Conservation (phyloP, 177 flowering plant species). For the Vitis hybrid region DNA sequence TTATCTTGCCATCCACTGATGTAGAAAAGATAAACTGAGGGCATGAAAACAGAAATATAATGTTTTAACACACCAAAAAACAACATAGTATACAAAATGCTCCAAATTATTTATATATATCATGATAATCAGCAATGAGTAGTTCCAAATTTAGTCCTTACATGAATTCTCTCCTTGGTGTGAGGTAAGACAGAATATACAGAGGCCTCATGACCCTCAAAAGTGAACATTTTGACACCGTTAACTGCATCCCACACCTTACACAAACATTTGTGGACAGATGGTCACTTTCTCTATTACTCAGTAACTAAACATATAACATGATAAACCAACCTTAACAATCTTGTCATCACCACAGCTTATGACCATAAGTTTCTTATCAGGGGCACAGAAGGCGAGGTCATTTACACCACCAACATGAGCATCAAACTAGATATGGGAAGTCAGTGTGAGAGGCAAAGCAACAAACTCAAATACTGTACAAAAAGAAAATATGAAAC, state of each 20-base stretch:
- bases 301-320: neutral
- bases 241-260: constrained; percentile 55
- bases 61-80: neutral
- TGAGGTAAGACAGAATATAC: constrained; percentile 55
- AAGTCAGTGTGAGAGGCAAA: neutral
- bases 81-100: neutral
- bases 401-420: constrained; percentile 46
- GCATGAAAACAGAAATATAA: neutral
- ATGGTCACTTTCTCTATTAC: neutral
- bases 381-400: constrained; percentile 33
- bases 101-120: neutral
- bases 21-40: constrained; percentile 35
- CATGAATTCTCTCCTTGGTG: constrained; percentile 23
- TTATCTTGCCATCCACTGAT: constrained; percentile 30
- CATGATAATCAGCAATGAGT: neutral
- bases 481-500: neutral
- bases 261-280: neutral
- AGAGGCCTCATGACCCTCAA: constrained; percentile 63
- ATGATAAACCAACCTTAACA: constrained; percentile 28
- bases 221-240: constrained; percentile 31
- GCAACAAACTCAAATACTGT: neutral
- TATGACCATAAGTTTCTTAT: constrained; percentile 25
- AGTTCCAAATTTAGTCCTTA: constrained; percentile 4
- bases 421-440: constrained; percentile 37
- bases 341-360: constrained; percentile 54